Conservation (phyloP, 2,329 filamentous ascomycete species). For the Tolypocladium guangdongense region DNA sequence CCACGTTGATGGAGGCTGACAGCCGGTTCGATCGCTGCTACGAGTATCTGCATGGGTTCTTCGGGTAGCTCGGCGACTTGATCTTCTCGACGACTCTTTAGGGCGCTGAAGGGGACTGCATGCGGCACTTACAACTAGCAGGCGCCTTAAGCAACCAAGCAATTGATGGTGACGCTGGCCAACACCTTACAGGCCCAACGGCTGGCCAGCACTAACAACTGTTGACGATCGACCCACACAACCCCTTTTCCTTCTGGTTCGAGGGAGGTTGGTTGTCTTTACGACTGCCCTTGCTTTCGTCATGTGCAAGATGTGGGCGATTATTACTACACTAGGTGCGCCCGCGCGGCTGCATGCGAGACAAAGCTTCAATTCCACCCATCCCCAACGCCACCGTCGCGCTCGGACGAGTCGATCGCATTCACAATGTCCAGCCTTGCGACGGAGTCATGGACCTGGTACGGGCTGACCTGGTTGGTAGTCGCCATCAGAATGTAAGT, state of each 20-base stretch:
- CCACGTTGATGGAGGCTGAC: background rate
- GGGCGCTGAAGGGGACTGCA: background rate
- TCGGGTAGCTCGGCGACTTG: background rate
- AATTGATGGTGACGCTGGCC: background rate
- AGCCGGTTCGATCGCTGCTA: background rate
- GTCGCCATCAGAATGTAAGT: slow-evolving; percentile 29
- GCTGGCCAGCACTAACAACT: background rate
- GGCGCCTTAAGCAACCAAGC: background rate
- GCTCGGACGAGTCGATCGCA: background rate
- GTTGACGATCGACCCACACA: background rate
- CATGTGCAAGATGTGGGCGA: background rate
- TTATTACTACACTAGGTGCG: background rate
- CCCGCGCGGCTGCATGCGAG: background rate
- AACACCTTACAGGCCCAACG: background rate
- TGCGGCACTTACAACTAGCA: background rate
- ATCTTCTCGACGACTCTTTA: background rate
- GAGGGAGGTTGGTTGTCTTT: background rate
- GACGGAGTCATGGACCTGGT: slow-evolving; percentile 34
- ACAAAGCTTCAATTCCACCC: background rate
- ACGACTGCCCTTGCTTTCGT: background rate
- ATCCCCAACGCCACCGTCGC: background rate
- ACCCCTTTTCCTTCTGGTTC: background rate
- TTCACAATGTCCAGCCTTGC: slow-evolving; percentile 18
- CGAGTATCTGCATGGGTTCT: background rate
- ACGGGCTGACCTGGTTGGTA: slow-evolving; percentile 26